Evolutionary conservation across 768 basidiomycete genomes (phyloP), one percentile per base, ranked within the genome.

Genomic region (Boletus patriciae): DNA sequence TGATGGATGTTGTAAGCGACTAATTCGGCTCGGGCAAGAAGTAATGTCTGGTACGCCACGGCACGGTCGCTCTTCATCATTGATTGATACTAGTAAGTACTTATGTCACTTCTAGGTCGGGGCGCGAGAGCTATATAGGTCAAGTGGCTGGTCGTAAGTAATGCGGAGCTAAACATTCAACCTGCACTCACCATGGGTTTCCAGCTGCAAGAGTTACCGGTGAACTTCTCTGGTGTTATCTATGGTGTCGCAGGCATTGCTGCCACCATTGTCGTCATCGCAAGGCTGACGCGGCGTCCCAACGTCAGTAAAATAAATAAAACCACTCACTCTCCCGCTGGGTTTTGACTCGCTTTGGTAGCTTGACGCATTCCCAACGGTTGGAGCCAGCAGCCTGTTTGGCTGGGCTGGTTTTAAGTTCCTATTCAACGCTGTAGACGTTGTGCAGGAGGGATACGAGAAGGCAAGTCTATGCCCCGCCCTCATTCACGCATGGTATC

Each of bases 371-470:
- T 64, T 76, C 8, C 75, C 75, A 0, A 62, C 72, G 0, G 54
- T 72, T 3, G 72, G 72, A 13, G 56, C 56, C 5, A 64, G 58
- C 6, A 46, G 55, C 15, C 29, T 33, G 15, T 33, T 73, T 4
- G 58, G 69, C 19, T 53, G 58, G 23, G 59, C 55, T 9, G 59
- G 63, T 3, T 50, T 62, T 10, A 59, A 46, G 18, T 67, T 54
- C 21, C 6, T 67, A 5, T 52, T 34, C 25, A 50, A 66, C 29
- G 65, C 47, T 3, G 15, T 34, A 7, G 50, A 63, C 9, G 41
- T 72, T n/a, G 25, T 75, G 4, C 68, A 69, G 47, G 67, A 73
- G 52, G 74, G 73, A 2, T 75, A 73, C 37, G 49, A 63, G 16
- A 70, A 60, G 51, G 61, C 43, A 69, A 63, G 73, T 68, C 36